phyloP scores from a whole-genome alignment of 768 basidiomycete species.

The Tylopilus sp. region DNA sequence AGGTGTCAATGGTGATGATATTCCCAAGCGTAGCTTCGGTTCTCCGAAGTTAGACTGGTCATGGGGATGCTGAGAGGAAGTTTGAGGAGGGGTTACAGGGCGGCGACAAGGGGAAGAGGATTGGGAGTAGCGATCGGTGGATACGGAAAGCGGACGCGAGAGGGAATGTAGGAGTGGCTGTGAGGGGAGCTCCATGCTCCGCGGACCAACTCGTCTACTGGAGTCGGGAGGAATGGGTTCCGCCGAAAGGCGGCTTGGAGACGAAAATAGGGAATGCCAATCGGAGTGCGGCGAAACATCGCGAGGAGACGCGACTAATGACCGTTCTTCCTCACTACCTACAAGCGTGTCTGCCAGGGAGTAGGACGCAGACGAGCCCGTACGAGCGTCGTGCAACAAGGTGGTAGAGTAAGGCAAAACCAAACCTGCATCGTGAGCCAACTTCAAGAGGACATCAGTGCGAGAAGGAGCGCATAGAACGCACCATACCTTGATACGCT shows the following conservation, averaged over 20 bases:
- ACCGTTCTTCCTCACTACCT: background rate
- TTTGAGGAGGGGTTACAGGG: constrained; percentile 18
- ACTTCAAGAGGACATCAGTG: constrained; percentile 19
- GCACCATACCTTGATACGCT: constrained; percentile 35
- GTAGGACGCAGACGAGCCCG: background rate
- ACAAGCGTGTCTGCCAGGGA: background rate
- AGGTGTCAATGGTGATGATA: constrained; percentile 24
- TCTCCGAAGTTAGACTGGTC: constrained; percentile 1
- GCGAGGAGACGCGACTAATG: background rate
- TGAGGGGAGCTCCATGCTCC: background rate
- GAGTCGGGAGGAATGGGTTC: background rate
- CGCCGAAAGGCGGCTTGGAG: constrained; percentile 4
- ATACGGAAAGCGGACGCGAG: constrained; percentile 13
- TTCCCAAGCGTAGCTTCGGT: background rate
- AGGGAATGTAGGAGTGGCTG: background rate
- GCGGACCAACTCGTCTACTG: background rate
- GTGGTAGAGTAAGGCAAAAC: background rate
- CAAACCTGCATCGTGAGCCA: constrained; percentile 7
- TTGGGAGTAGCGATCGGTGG: constrained; percentile 10
- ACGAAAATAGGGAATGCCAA: constrained; percentile 21
- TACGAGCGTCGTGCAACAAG: background rate
- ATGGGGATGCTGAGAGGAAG: constrained; percentile 11
- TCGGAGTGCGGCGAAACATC: constrained; percentile 6
- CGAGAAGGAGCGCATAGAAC: background rate
- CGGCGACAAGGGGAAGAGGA: constrained; percentile 14